Evolutionary conservation across 768 basidiomycete genomes (phyloP).

Genomic region (Mycena haematopus): DNA sequence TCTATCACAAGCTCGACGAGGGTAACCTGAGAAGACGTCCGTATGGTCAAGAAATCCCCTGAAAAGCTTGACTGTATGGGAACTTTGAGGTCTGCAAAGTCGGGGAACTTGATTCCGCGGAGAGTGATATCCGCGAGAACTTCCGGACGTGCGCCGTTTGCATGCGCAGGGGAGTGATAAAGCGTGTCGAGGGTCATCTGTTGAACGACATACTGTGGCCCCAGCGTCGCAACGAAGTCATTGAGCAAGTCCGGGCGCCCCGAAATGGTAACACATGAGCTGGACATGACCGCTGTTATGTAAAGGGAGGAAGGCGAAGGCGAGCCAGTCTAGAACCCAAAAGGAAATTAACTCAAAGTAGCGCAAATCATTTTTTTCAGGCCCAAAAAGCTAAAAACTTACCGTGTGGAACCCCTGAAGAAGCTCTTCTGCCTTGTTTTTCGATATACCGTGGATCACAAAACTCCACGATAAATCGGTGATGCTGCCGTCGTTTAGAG

Average conservation of each 20-base stretch:
- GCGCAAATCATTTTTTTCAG: neutral
- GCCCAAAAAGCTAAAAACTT: neutral
- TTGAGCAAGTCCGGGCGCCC: constrained; percentile 59
- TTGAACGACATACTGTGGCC: constrained; percentile 44
- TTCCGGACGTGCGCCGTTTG: constrained; percentile 38
- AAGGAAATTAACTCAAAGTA: neutral
- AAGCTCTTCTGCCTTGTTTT: constrained; percentile 32
- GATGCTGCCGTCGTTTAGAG: constrained; percentile 11
- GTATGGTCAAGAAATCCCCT: constrained; percentile 43
- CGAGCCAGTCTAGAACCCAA: neutral
- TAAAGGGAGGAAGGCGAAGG: constrained; percentile 37
- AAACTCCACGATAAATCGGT: constrained; percentile 52
- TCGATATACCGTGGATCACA: constrained; percentile 43
- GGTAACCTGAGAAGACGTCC: constrained; percentile 28
- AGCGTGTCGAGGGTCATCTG: constrained; percentile 55
- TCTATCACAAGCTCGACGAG: constrained; percentile 53
- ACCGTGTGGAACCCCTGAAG: constrained; percentile 14
- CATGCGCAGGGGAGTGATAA: constrained; percentile 54
- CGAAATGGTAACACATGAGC: constrained; percentile 59
- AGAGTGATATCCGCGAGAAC: constrained; percentile 52
- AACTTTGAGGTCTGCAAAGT: constrained; percentile 49
- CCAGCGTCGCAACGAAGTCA: constrained; percentile 47
- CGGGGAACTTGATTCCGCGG: constrained; percentile 58
- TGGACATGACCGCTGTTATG: constrained; percentile 59
- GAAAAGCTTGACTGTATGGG: constrained; percentile 55